Evolutionary conservation across 768 basidiomycete species (phyloP).

Genomic region (Auriscalpium microsporum): DNA sequence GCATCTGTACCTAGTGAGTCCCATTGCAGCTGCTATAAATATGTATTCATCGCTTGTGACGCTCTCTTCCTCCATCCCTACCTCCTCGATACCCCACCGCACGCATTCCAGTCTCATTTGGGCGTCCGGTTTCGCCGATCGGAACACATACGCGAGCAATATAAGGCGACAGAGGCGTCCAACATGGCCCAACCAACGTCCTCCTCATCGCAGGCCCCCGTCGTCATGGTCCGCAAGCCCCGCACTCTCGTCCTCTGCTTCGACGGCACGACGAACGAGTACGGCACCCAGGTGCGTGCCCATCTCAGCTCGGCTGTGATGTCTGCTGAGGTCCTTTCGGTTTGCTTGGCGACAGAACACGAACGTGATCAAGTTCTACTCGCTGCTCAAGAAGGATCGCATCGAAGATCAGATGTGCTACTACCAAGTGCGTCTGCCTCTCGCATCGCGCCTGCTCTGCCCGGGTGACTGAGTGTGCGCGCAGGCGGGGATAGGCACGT

Average conservation of each 20-base stretch:
- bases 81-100: too few species aligned
- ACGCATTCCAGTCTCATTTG: too few species aligned
- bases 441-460: not conserved
- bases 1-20: too few species aligned
- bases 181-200: not conserved
- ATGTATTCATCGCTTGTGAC: too few species aligned
- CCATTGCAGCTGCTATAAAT: too few species aligned
- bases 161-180: too few species aligned
- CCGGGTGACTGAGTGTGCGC: not conserved
- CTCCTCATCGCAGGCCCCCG: not conserved
- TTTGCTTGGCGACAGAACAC: constrained; percentile 25
- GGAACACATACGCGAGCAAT: too few species aligned
- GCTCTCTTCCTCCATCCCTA: too few species aligned
- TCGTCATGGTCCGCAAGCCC: constrained; percentile 1
- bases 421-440: constrained; percentile 49
- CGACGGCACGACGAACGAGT: constrained; percentile 12
- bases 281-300: not conserved
- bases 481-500: constrained; percentile 40
- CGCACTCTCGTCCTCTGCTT: constrained; percentile 14
- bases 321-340: too few species aligned
- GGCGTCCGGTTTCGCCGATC: too few species aligned
- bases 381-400: constrained; percentile 29
- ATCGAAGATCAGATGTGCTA: constrained; percentile 36
- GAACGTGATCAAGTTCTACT: constrained; percentile 32
- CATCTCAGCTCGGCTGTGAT: not conserved